These are phyloP conservation scores for Endothia cerciana DNA, from an alignment of 2,329 filamentous ascomycete genomes.

Conservation along the genomic window DNA sequence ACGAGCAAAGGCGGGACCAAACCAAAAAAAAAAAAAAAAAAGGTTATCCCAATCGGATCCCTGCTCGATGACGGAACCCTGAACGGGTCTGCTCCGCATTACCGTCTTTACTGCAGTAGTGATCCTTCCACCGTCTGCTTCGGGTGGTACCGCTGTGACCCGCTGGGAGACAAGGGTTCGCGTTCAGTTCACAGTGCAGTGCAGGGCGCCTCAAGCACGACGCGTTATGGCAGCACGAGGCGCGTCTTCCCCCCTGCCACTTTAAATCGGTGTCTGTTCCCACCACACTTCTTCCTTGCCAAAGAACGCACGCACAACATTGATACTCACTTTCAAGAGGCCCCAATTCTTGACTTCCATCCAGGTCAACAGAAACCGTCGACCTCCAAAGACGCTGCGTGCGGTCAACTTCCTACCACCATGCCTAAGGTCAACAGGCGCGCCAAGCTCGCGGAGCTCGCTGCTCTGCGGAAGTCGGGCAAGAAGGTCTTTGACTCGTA, in stretches of 20 bases:
- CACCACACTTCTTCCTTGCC: conserved; percentile 17
- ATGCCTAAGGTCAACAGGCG: conserved; percentile 51
- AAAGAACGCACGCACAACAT: conserved; percentile 21
- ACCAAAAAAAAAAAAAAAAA: background rate
- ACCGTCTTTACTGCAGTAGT: background rate
- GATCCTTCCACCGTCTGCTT: background rate
- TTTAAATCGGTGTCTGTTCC: conserved; percentile 26
- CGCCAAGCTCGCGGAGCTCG: conserved; percentile 74
- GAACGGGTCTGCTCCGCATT: background rate
- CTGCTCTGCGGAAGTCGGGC: conserved; percentile 81
- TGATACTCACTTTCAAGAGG: conserved; percentile 15
- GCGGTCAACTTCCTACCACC: conserved; percentile 33
- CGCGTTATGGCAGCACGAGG: conserved; percentile 18
- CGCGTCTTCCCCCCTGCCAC: conserved; percentile 28
- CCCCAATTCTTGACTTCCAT: background rate
- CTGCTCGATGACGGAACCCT: background rate
- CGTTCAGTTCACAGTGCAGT: conserved; percentile 20
- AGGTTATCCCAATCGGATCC: background rate
- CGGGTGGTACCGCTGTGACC: background rate
- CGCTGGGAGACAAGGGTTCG: conserved; percentile 27
- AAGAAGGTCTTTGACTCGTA: conserved; percentile 91
- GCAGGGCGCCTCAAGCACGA: conserved; percentile 9
- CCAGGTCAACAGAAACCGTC: conserved; percentile 9
- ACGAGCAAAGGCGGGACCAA: background rate
- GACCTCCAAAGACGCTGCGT: background rate